Conservation (phyloP, 371 early-diverging fungal species). For the Dichotomocladium elegans region DNA sequence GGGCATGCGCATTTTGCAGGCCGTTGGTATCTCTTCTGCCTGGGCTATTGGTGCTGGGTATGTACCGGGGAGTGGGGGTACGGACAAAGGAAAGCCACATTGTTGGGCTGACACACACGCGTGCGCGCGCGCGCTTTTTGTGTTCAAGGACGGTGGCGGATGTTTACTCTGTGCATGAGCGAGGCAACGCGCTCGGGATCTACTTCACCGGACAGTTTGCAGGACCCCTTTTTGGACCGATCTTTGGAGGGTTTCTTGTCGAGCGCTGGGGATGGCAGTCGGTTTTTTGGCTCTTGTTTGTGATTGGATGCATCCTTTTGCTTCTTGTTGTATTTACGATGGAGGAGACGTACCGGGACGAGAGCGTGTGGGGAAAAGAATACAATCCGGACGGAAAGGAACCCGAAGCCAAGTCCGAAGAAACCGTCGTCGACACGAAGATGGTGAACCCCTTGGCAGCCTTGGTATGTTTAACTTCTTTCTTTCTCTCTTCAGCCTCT, state of each 20-base stretch:
- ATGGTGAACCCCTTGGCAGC: conserved; percentile 35
- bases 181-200: conserved; percentile 45
- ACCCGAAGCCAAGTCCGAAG: conserved; percentile 8
- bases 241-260: conserved; percentile 26
- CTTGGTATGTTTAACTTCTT: conserved; percentile 13
- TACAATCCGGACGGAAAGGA: conserved; percentile 5
- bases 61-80: too few species aligned
- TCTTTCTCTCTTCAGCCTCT: neutral
- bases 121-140: neutral
- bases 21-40: conserved; percentile 75
- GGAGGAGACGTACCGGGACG: conserved; percentile 70
- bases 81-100: neutral
- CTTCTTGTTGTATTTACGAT: conserved; percentile 44
- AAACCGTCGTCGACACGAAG: conserved; percentile 15
- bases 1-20: conserved; percentile 68
- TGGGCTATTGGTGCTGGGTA: conserved; percentile 72
- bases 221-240: conserved; percentile 34
- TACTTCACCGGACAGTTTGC: conserved; percentile 54
- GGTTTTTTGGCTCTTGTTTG: conserved; percentile 24
- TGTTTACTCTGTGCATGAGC: conserved; percentile 40
- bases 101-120: too few species aligned
- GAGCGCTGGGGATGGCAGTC: conserved; percentile 30
- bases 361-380: conserved; percentile 25
- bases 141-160: conserved; percentile 53
- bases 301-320: conserved; percentile 17